A percentile compares a stretch with the other conserved stretches of the same genome.
phyloP scores from a whole-genome alignment of 2,329 filamentous ascomycete genomes.

The Rutstroemia sp. region DNA sequence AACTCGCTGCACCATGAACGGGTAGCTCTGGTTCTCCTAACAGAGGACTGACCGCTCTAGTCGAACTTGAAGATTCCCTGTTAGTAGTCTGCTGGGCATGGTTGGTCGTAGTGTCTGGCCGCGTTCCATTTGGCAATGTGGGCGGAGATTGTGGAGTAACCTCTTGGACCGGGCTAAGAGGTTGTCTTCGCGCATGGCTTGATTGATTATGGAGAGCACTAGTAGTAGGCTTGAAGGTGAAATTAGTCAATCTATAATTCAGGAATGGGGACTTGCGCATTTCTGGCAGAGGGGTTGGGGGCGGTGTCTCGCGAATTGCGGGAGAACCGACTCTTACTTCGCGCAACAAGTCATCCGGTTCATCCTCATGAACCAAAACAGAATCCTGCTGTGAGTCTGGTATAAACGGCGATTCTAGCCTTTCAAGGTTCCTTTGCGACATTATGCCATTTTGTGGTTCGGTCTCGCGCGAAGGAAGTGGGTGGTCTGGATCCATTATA shows the following conservation, averaged over 20 bases:
- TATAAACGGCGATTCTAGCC: conserved; percentile 13
- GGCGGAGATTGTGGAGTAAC: conserved; percentile 5
- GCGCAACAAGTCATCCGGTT: conserved; percentile 5
- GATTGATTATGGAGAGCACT: conserved; percentile 4
- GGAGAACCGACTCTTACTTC: conserved; percentile 20
- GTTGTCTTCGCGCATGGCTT: not conserved
- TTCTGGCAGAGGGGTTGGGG: conserved; percentile 14
- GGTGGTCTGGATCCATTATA: conserved; percentile 23
- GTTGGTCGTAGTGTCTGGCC: conserved; percentile 21
- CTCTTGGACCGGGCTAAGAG: conserved; percentile 12
- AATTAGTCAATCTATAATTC: conserved; percentile 16
- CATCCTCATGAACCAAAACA: conserved; percentile 9
- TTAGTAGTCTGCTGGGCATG: conserved; percentile 22
- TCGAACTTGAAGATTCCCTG: conserved; percentile 22
- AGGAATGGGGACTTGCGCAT: conserved; percentile 1
- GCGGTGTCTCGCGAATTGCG: conserved; percentile 18
- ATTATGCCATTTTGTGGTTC: conserved; percentile 9
- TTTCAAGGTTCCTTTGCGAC: conserved; percentile 1
- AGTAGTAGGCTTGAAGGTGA: conserved; percentile 13
- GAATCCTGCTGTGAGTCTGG: conserved; percentile 23
- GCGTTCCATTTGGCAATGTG: conserved; percentile 1
- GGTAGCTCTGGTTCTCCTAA: conserved; percentile 14
- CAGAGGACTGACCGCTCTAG: conserved; percentile 23
- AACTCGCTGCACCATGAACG: not conserved
- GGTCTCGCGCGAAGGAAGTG: conserved; percentile 25